Evolutionary conservation across 2,329 filamentous ascomycete species (phyloP), one percentile per base, ranked within the genome.

Genomic region (Neonectria sp.): DNA sequence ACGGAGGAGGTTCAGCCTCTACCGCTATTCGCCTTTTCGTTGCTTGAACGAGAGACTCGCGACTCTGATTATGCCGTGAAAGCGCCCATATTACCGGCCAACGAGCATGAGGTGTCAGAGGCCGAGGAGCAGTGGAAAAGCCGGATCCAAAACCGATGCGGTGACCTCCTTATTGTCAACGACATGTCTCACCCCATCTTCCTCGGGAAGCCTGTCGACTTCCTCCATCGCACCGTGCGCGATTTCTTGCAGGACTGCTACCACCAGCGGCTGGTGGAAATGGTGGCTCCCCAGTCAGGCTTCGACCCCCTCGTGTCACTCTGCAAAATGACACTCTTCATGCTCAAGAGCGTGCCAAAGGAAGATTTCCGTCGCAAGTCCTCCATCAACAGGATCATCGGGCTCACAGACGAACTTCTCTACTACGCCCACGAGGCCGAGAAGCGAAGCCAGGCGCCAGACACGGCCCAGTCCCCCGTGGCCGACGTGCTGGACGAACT

Each of bases 131-230:
- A 48, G 40, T 21, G 57, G 53, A 53, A 63, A 43, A 56, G 55
- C 33, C 35, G 53, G 33, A 43, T 58, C 17, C 45, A 46, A 25
- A 63, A 63, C 46, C 60, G 60, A 17, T 63, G 60, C 45, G 45
- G 60, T 11, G 55, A 63, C 45, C 60, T 63, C 24, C 60, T 63
- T 12, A 6, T 63, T 24, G 60, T 63, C 17, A 46, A 63, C 4
- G 31, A 63, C 45, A 24, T 33, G 24, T 43, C 35, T 17, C 60
- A 63, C 25, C 60, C 53, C 4, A 25, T 58, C 33, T 63, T 63
- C 25, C 43, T 63, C 13, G 37, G 31, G 27, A 33, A 51, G 9
- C 60, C 55, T 17, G 60, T 63, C n/a, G 60, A 63, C 45, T 63
- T 63, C 33, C 53, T 63, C 15, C 60, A 63, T n/a, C 53, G 53